phyloP scores from a whole-genome alignment of 2,329 filamentous ascomycete species.

The Colletotrichum filicis region DNA sequence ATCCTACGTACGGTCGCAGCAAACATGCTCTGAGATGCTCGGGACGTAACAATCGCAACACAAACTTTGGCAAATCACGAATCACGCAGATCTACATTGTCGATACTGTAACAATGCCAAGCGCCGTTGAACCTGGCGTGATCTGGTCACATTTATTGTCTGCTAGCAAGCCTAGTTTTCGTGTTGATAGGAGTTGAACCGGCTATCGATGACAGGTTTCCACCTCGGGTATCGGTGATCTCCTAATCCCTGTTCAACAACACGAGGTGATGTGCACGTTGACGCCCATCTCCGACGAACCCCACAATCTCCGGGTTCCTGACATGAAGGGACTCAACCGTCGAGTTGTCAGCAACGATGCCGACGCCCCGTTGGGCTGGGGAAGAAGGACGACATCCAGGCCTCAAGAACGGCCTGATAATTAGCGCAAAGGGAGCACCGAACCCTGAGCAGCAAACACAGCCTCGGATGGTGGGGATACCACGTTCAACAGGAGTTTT shows the following conservation, averaged over 20 bases:
- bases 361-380: not conserved
- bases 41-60: conserved; percentile 2
- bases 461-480: not conserved
- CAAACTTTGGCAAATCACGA: not conserved
- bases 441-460: not conserved
- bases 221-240: conserved; percentile 16
- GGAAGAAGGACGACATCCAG: not conserved
- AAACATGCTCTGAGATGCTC: not conserved
- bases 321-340: not conserved
- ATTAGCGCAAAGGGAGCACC: conserved; percentile 8
- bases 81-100: not conserved
- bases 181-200: not conserved
- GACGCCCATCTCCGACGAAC: conserved; percentile 1
- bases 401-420: not conserved
- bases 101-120: not conserved
- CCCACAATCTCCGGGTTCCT: not conserved
- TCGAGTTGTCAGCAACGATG: not conserved
- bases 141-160: not conserved
- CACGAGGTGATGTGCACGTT: not conserved
- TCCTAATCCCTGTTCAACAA: not conserved
- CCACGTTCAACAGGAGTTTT: not conserved
- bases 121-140: not conserved
- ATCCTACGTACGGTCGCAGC: not conserved
- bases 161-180: not conserved
- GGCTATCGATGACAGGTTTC: too few species aligned